These are phyloP conservation scores for Hansfordia pulvinata DNA, from an alignment of 2,329 filamentous ascomycete species.

Conservation along the genomic window DNA sequence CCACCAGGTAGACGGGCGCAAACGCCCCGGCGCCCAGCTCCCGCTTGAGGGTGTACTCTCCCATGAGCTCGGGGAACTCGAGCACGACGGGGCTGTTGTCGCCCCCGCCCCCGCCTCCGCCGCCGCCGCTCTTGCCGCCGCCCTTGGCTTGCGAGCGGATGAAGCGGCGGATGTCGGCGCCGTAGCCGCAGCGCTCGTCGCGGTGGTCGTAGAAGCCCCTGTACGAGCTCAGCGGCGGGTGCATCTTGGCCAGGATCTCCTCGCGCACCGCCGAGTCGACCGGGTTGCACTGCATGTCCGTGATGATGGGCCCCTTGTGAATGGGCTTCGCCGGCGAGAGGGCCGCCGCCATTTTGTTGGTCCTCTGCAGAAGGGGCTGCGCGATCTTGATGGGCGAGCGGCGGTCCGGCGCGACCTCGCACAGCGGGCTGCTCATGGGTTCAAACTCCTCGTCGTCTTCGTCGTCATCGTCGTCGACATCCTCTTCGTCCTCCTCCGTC, in stretches of 20 bases:
- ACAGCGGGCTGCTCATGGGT: slow-evolving; percentile 55
- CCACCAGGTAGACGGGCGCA: slow-evolving; percentile 85
- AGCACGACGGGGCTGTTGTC: slow-evolving; percentile 49
- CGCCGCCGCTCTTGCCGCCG: slow-evolving; percentile 50
- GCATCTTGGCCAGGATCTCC: slow-evolving; percentile 60
- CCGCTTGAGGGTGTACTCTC: slow-evolving; percentile 64
- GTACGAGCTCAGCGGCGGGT: slow-evolving; percentile 62
- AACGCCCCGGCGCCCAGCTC: slow-evolving; percentile 91
- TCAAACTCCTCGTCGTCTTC: slow-evolving; percentile 22
- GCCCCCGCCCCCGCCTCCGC: too few species aligned
- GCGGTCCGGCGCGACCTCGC: slow-evolving; percentile 44
- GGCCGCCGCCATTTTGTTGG: slow-evolving; percentile 19
- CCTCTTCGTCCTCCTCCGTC: slow-evolving; percentile 17
- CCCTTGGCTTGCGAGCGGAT: slow-evolving; percentile 52
- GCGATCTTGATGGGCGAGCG: slow-evolving; percentile 32
- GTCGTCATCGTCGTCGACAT: slow-evolving; percentile 17
- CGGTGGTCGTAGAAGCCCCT: slow-evolving; percentile 68
- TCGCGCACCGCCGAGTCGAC: slow-evolving; percentile 63
- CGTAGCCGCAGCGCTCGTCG: slow-evolving; percentile 47
- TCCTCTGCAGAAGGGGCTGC: slow-evolving; percentile 33
- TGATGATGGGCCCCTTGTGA: slow-evolving; percentile 60
- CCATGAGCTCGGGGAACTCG: slow-evolving; percentile 48
- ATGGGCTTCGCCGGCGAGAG: slow-evolving; percentile 21
- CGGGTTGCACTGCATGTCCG: slow-evolving; percentile 77
- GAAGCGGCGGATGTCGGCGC: slow-evolving; percentile 68